phyloP scores from a whole-genome alignment of 345 rosid genomes.

The Eucalyptus globulus region DNA sequence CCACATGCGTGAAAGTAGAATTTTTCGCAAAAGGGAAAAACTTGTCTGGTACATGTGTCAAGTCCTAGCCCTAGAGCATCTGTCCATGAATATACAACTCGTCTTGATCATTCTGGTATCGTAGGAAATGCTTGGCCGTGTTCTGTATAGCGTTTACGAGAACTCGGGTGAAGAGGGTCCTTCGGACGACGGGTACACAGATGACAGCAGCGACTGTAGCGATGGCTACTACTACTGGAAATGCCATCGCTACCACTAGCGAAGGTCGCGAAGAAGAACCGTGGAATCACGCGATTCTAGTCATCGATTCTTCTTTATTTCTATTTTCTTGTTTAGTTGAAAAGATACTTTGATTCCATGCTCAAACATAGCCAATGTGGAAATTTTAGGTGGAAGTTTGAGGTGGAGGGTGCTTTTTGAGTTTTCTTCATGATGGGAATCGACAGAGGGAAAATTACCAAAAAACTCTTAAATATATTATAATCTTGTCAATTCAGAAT shows the following conservation, averaged over 20 bases:
- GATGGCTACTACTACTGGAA: neutral
- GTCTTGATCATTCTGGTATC: neutral
- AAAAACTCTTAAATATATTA: accelerated
- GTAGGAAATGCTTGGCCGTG: too few species aligned
- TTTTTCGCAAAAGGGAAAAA: neutral
- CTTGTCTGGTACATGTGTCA: neutral
- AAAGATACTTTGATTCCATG: neutral
- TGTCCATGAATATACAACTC: neutral
- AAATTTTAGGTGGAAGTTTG: neutral
- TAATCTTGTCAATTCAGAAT: accelerated
- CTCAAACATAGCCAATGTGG: neutral
- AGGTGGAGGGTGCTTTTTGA: neutral
- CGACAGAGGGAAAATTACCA: accelerated
- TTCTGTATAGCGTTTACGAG: neutral
- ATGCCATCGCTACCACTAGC: neutral
- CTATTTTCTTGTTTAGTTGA: neutral
- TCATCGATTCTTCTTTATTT: neutral
- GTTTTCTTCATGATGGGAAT: neutral
- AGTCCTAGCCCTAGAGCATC: neutral
- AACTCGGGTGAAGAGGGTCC: neutral
- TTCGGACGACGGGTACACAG: neutral
- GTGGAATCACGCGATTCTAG: neutral
- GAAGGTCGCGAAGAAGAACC: neutral
- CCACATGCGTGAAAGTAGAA: neutral
- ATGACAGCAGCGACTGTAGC: neutral